These are phyloP conservation scores for Curvularia eragrostidis DNA, from an alignment of 2,329 filamentous ascomycete species.

Conservation along the genomic window DNA sequence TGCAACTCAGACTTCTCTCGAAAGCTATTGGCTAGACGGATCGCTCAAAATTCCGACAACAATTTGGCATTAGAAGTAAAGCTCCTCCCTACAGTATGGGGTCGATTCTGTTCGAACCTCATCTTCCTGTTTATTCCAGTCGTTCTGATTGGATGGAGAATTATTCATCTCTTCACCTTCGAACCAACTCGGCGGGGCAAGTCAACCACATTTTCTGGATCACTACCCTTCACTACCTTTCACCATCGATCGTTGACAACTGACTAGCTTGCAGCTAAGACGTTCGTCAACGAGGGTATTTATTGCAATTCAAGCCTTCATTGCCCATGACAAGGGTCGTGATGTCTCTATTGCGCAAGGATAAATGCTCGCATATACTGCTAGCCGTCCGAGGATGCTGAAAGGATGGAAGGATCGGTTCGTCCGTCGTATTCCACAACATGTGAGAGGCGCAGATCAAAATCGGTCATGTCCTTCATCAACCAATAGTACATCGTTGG, in stretches of 20 bases:
- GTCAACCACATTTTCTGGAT: not conserved
- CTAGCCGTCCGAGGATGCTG: slow-evolving; percentile 2
- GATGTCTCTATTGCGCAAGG: not conserved
- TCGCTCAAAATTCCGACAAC: too few relatives aligned
- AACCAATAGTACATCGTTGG: not conserved
- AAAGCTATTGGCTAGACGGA: not conserved
- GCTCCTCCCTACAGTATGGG: not conserved
- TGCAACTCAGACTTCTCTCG: not conserved
- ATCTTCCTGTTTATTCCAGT: not conserved
- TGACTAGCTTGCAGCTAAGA: slow-evolving; percentile 12
- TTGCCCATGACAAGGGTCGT: slow-evolving; percentile 2
- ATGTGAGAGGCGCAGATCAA: slow-evolving; percentile 2
- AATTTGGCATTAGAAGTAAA: too few relatives aligned
- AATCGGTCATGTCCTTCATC: not conserved
- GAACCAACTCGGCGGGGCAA: not conserved
- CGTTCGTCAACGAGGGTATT: slow-evolving; percentile 7
- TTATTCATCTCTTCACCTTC: not conserved
- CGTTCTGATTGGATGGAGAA: not conserved
- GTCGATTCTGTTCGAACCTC: not conserved
- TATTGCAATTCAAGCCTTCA: slow-evolving; percentile 8
- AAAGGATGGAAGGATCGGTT: not conserved
- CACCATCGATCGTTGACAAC: slow-evolving; percentile 7
- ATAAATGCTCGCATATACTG: slow-evolving; percentile 1
- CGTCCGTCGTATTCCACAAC: slow-evolving; percentile 1
- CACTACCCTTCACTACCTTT: slow-evolving; percentile 4